Evolutionary conservation across 129 eudicot genomes (phyloP).

Genomic region (Centaurea solstitialis): DNA sequence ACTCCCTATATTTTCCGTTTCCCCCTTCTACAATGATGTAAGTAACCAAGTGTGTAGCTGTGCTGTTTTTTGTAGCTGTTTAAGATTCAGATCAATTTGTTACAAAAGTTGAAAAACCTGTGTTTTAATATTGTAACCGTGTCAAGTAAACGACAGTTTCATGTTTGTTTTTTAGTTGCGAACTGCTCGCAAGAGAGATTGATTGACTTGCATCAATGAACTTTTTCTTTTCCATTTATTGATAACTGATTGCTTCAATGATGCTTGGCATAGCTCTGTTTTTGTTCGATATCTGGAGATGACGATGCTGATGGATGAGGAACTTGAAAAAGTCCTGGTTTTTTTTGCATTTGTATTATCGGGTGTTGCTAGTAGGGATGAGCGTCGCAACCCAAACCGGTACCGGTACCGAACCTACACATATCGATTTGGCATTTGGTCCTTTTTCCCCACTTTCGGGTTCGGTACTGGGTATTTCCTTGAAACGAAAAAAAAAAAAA

Average conservation of each 20-base stretch:
- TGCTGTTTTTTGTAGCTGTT: constrained; percentile 19
- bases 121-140: constrained; percentile 4
- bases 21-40: constrained; percentile 7
- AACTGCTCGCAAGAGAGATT: constrained; percentile 13
- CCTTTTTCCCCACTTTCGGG: too few species aligned
- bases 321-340: too few species aligned
- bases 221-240: neutral
- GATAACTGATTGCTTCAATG: constrained; percentile 8
- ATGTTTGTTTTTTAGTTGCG: neutral
- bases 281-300: neutral
- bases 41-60: constrained; percentile 27
- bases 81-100: neutral
- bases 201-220: constrained; percentile 6
- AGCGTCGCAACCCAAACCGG: too few species aligned
- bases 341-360: neutral
- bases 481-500: too few species aligned
- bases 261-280: neutral
- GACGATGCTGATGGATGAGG: neutral
- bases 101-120: constrained; percentile 6
- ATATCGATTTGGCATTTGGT: too few species aligned
- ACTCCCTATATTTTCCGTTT: neutral
- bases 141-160: constrained; percentile 1
- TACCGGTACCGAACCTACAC: too few species aligned
- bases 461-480: too few species aligned
- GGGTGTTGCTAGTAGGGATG: neutral